phyloP scores from a whole-genome alignment of 768 basidiomycete genomes.

The Nevesoporus exiguus region DNA sequence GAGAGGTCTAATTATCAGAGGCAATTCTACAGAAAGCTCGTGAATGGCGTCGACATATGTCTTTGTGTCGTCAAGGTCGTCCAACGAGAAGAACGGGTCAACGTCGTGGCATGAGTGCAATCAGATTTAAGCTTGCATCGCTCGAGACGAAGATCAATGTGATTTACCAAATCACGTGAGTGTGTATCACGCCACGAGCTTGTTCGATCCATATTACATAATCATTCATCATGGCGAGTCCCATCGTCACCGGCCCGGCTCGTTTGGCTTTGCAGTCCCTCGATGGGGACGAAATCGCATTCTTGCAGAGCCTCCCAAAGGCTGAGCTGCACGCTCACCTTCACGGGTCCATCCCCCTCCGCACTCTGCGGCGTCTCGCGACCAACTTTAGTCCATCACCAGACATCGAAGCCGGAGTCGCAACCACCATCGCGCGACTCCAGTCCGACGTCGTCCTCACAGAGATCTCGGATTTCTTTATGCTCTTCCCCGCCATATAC shows the following conservation, averaged over 20 bases:
- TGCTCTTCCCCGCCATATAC: slow-evolving; percentile 75
- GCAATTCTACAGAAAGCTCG: too few species aligned
- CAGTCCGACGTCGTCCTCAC: slow-evolving; percentile 41
- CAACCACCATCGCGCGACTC: slow-evolving; percentile 41
- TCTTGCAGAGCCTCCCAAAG: slow-evolving; percentile 66
- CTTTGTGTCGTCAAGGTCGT: neutral
- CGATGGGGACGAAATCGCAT: slow-evolving; percentile 46
- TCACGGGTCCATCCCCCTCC: slow-evolving; percentile 78
- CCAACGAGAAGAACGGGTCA: neutral
- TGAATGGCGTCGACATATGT: too few species aligned
- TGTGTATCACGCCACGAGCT: too few species aligned
- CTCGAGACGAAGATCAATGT: slow-evolving; percentile 1
- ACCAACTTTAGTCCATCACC: slow-evolving; percentile 31
- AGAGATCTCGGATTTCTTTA: slow-evolving; percentile 70
- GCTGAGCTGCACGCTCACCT: slow-evolving; percentile 86
- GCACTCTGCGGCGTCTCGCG: slow-evolving; percentile 60
- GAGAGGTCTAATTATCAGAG: neutral
- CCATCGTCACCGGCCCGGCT: slow-evolving; percentile 30
- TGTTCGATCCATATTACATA: too few species aligned
- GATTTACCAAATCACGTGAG: slow-evolving; percentile 13
- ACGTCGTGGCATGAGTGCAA: neutral
- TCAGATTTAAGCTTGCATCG: too few species aligned
- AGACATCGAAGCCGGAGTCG: slow-evolving; percentile 35
- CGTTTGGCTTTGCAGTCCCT: slow-evolving; percentile 55
- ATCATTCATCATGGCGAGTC: neutral